These are phyloP conservation scores for Dioszegia aurantiaca DNA, from an alignment of 768 basidiomycete species.

Conservation along the genomic window DNA sequence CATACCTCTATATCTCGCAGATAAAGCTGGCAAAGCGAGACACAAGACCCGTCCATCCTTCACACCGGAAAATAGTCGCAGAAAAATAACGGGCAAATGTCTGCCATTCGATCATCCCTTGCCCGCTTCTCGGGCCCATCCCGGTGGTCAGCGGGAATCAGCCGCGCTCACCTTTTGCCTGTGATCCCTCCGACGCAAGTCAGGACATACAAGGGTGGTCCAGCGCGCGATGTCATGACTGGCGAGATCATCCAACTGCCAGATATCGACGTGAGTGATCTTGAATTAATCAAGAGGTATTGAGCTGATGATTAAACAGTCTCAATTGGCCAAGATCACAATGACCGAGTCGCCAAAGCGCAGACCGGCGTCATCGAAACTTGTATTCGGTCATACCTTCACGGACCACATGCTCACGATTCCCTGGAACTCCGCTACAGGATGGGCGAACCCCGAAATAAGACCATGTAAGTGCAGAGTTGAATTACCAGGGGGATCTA, in stretches of 20 bases:
- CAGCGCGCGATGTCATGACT: constrained; percentile 56
- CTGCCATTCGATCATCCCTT: constrained; percentile 10
- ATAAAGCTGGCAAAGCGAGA: too few species aligned
- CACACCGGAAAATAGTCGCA: too few species aligned
- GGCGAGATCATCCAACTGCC: constrained; percentile 57
- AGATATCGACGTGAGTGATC: constrained; percentile 59
- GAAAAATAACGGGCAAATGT: neutral
- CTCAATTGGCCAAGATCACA: constrained; percentile 37
- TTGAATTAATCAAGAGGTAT: too few species aligned
- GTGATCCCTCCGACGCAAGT: neutral
- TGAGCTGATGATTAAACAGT: constrained; percentile 25
- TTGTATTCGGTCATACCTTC: constrained; percentile 84
- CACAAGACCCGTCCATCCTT: too few species aligned
- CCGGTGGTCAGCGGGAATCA: neutral
- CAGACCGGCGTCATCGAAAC: constrained; percentile 63
- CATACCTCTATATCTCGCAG: too few species aligned
- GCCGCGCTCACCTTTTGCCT: neutral
- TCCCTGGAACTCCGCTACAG: constrained; percentile 68
- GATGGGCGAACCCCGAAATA: constrained; percentile 82
- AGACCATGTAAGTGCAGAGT: constrained; percentile 66
- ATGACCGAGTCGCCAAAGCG: constrained; percentile 58
- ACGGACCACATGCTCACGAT: constrained; percentile 77
- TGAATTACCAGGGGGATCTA: neutral
- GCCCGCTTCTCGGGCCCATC: neutral
- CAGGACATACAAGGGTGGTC: constrained; percentile 4